Percentiles rank a stretch among this genome's conserved stretches.
These are phyloP conservation scores for Salvia rosmarinus DNA, from an alignment of 257 asterid genomes.

Conservation along the genomic window DNA sequence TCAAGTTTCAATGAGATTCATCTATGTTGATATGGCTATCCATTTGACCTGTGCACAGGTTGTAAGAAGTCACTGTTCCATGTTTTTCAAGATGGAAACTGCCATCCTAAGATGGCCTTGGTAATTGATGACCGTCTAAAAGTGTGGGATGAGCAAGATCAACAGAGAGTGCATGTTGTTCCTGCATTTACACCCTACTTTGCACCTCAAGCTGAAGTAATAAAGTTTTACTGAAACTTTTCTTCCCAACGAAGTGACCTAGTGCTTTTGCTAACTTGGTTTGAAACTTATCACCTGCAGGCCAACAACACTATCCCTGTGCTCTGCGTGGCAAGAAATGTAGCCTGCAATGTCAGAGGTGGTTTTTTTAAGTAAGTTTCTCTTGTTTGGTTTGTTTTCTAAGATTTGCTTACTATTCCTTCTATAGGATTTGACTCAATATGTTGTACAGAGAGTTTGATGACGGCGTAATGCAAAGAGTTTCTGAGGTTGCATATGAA, in stretches of 20 bases:
- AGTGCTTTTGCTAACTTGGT: slow-evolving; percentile 34
- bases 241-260: slow-evolving; percentile 16
- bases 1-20: slow-evolving; percentile 11
- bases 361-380: slow-evolving; percentile 84
- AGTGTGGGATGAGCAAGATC: slow-evolving; percentile 97
- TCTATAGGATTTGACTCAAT: slow-evolving; percentile 34
- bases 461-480: slow-evolving; percentile 74
- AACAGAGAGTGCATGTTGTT: slow-evolving; percentile 89
- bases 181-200: slow-evolving; percentile 95
- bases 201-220: slow-evolving; percentile 97
- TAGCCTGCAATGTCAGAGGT: slow-evolving; percentile 92
- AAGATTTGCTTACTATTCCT: slow-evolving; percentile 29
- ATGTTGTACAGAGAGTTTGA: slow-evolving; percentile 78
- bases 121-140: slow-evolving; percentile 93
- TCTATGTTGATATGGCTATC: slow-evolving; percentile 15
- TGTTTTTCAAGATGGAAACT: slow-evolving; percentile 79
- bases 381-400: slow-evolving; percentile 22
- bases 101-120: slow-evolving; percentile 93
- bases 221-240: slow-evolving; percentile 15
- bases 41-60: slow-evolving; percentile 48
- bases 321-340: slow-evolving; percentile 92
- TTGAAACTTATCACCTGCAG: slow-evolving; percentile 46
- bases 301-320: slow-evolving; percentile 74
- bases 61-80: slow-evolving; percentile 70
- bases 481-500: slow-evolving; percentile 77